Evolutionary conservation across 352 stramenopile genomes (phyloP).

Genomic region (Phytophthora idaei): DNA sequence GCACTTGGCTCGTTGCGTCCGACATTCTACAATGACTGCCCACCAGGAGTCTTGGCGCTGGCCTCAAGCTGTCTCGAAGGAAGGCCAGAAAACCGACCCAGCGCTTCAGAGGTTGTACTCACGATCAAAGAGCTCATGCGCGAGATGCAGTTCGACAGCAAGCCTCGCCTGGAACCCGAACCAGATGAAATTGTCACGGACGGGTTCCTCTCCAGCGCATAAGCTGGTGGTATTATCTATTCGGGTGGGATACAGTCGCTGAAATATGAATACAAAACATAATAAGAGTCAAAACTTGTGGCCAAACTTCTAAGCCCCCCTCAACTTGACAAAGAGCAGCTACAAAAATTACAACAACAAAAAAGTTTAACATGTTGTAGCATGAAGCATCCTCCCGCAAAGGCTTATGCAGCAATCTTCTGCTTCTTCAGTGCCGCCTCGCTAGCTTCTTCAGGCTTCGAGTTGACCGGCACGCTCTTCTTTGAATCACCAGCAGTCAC

Average conservation of each 20-base stretch:
- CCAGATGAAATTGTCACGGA: constrained; percentile 33
- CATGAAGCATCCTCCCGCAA: not conserved
- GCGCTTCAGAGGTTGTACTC: constrained; percentile 44
- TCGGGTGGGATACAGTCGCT: constrained; percentile 10
- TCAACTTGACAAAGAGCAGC: no score
- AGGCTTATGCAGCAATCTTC: constrained; percentile 32
- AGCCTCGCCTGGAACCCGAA: constrained; percentile 24
- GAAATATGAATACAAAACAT: constrained; percentile 27
- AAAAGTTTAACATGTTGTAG: constrained; percentile 8
- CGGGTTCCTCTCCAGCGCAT: constrained; percentile 34
- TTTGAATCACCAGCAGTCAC: constrained; percentile 20
- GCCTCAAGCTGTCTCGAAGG: constrained; percentile 53
- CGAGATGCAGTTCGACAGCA: constrained; percentile 26
- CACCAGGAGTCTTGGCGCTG: constrained; percentile 42
- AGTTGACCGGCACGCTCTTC: constrained; percentile 13
- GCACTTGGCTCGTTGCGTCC: constrained; percentile 43
- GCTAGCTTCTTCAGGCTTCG: constrained; percentile 25
- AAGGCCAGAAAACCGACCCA: constrained; percentile 48
- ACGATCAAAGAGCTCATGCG: constrained; percentile 45
- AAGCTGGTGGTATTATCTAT: not conserved
- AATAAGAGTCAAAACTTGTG: constrained; percentile 17
- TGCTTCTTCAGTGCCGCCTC: constrained; percentile 47
- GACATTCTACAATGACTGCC: constrained; percentile 62
- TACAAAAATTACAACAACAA: not conserved
- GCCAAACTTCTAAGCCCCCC: not conserved